Evolutionary conservation across 2,329 filamentous ascomycete species (phyloP).

Genomic region (Hymenoscyphus scutula): DNA sequence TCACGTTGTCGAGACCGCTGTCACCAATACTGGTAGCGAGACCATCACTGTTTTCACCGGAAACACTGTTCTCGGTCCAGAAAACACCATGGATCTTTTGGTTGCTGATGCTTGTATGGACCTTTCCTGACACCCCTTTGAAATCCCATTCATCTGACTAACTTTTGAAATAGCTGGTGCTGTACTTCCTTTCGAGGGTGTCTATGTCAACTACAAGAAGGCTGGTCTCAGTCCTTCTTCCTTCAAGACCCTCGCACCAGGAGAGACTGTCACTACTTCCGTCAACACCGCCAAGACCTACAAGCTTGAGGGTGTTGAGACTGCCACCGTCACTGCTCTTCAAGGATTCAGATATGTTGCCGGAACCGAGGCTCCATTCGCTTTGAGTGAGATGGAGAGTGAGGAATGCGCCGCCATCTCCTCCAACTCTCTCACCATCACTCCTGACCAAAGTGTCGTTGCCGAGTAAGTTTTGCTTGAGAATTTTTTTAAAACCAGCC

Average conservation of each 20-base stretch:
- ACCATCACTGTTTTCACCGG: slow-evolving; percentile 29
- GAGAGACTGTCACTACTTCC: slow-evolving; percentile 24
- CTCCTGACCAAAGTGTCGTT: slow-evolving; percentile 25
- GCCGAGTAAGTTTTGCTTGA: slow-evolving; percentile 18
- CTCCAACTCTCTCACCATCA: slow-evolving; percentile 25
- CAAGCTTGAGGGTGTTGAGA: slow-evolving; percentile 23
- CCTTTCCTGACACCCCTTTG: too few species aligned
- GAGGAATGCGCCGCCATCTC: slow-evolving; percentile 17
- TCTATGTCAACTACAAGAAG: slow-evolving; percentile 28
- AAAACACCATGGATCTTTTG: slow-evolving; percentile 26
- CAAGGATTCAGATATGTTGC: slow-evolving; percentile 28
- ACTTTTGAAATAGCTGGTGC: slow-evolving; percentile 17
- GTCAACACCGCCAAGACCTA: slow-evolving; percentile 29
- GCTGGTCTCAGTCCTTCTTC: slow-evolving; percentile 17
- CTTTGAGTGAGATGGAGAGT: slow-evolving; percentile 12
- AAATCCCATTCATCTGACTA: background rate
- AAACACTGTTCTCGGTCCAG: slow-evolving; percentile 27
- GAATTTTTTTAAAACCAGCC: background rate
- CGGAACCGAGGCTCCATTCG: slow-evolving; percentile 20
- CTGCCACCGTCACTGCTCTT: slow-evolving; percentile 24
- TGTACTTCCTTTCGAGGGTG: slow-evolving; percentile 25
- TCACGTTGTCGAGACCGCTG: slow-evolving; percentile 25
- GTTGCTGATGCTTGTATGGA: slow-evolving; percentile 22
- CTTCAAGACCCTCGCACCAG: slow-evolving; percentile 26
- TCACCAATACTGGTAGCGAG: slow-evolving; percentile 28